A percentile compares a stretch with the other conserved stretches of the same genome.
Evolutionary conservation across 2,329 filamentous ascomycete species (phyloP).

Genomic region (Exophiala alcalophila): DNA sequence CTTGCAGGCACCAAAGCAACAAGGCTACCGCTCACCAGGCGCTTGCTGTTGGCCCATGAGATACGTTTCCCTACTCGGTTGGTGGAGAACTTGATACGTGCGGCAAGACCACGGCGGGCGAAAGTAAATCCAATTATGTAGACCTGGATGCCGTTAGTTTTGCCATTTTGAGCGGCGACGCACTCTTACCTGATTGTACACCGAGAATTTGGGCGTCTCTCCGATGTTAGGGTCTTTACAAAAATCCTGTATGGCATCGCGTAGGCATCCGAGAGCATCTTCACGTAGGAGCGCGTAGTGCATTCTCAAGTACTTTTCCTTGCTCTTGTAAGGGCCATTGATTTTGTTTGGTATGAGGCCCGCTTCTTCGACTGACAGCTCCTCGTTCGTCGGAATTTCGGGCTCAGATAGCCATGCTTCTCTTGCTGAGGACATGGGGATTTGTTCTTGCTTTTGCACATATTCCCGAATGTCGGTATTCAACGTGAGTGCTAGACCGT

Average conservation of each 20-base stretch:
- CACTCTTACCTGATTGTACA: conserved; percentile 68
- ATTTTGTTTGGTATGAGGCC: conserved; percentile 54
- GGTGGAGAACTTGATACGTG: conserved; percentile 68
- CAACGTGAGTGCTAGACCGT: conserved; percentile 18
- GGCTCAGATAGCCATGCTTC: conserved; percentile 38
- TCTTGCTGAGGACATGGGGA: conserved; percentile 33
- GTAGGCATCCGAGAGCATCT: conserved; percentile 67
- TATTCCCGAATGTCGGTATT: conserved; percentile 29
- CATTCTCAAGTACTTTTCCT: conserved; percentile 64
- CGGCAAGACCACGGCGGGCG: conserved; percentile 60
- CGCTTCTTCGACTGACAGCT: conserved; percentile 36
- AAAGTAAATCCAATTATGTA: conserved; percentile 65
- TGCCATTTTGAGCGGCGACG: no score
- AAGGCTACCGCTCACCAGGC: conserved; percentile 54
- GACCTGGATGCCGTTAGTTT: conserved; percentile 49
- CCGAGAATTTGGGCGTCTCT: conserved; percentile 58
- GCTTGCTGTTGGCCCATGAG: conserved; percentile 62
- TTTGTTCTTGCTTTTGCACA: conserved; percentile 31
- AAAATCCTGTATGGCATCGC: conserved; percentile 62
- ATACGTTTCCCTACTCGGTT: conserved; percentile 64
- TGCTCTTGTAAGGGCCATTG: conserved; percentile 56
- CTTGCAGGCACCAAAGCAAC: conserved; percentile 53
- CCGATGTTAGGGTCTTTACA: conserved; percentile 51
- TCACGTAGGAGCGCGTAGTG: conserved; percentile 76
- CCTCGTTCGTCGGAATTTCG: conserved; percentile 41